Conservation (phyloP, 2,329 filamentous ascomycete species). For the Dactylellina parvicollis region DNA sequence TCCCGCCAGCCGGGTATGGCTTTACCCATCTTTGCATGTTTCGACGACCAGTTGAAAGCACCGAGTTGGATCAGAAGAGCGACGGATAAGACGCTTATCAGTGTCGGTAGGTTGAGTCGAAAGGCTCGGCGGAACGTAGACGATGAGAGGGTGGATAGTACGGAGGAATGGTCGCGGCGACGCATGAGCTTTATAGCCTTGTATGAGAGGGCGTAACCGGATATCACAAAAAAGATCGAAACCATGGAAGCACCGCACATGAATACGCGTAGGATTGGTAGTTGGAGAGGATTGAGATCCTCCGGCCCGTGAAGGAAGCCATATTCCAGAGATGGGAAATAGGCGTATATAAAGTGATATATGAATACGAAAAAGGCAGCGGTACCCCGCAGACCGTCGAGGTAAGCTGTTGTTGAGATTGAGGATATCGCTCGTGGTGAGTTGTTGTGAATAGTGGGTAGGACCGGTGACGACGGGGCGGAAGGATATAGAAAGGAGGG, state of each 20-base stretch:
- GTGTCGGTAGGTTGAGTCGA: slow-evolving; percentile 59
- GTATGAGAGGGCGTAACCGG: slow-evolving; percentile 68
- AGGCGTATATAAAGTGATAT: slow-evolving; percentile 56
- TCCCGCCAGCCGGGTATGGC: slow-evolving; percentile 40
- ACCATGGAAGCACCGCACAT: slow-evolving; percentile 63
- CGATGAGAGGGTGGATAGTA: slow-evolving; percentile 63
- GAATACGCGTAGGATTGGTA: slow-evolving; percentile 61
- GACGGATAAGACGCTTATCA: slow-evolving; percentile 53
- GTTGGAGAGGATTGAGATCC: slow-evolving; percentile 58
- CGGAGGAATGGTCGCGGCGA: slow-evolving; percentile 61
- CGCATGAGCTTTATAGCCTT: slow-evolving; percentile 66
- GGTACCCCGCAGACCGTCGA: slow-evolving; percentile 59
- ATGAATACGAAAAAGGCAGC: slow-evolving; percentile 59
- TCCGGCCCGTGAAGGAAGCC: slow-evolving; percentile 53
- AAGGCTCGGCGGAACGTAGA: slow-evolving; percentile 59
- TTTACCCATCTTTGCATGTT: slow-evolving; percentile 30
- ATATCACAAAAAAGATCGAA: slow-evolving; percentile 69
- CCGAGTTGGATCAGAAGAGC: slow-evolving; percentile 39
- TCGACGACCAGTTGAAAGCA: slow-evolving; percentile 34
- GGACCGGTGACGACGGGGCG: not conserved
- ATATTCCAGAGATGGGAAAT: slow-evolving; percentile 57
- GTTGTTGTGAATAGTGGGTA: slow-evolving; percentile 12
- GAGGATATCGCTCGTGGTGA: not conserved
- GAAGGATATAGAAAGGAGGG: slow-evolving; percentile 41
- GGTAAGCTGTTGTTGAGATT: slow-evolving; percentile 51